Evolutionary conservation across 2,329 filamentous ascomycete genomes (phyloP).

Genomic region (Botryosphaeria dothidea): DNA sequence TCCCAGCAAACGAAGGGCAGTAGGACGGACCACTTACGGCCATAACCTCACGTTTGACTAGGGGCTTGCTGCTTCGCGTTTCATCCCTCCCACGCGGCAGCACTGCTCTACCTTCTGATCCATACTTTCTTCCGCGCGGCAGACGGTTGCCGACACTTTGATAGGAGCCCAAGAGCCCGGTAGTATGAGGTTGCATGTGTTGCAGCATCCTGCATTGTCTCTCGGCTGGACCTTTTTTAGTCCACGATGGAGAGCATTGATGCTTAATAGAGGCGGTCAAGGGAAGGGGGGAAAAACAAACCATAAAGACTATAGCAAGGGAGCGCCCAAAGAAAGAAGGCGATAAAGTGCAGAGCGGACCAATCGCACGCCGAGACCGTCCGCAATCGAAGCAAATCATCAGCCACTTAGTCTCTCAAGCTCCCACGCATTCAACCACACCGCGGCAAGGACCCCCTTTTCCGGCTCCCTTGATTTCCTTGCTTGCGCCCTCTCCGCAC

Average conservation of each 20-base stretch:
- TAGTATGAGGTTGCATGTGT: not conserved
- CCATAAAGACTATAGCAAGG: not conserved
- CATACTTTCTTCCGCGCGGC: slow-evolving; percentile 2
- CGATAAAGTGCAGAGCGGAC: not conserved
- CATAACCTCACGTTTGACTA: not conserved
- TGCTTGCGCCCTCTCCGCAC: no score
- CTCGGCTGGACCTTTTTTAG: not conserved
- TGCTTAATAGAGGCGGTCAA: not conserved
- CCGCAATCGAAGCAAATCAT: no score
- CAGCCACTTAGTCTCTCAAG: no score
- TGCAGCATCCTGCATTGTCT: no score
- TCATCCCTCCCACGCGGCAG: slow-evolving; percentile 6
- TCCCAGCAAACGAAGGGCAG: not conserved
- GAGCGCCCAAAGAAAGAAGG: not conserved
- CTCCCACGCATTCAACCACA: no score
- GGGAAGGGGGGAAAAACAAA: not conserved
- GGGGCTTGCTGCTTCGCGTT: not conserved
- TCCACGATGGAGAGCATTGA: no score
- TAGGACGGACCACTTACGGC: not conserved
- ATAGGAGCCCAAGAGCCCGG: not conserved
- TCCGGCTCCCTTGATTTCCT: no score
- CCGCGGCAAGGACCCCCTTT: no score
- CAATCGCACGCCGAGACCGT: not conserved
- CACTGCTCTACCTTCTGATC: not conserved
- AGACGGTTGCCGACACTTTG: slow-evolving; percentile 9